Conservation (phyloP, 805 yeast genomes). For the Wickerhamiella australiensis region DNA sequence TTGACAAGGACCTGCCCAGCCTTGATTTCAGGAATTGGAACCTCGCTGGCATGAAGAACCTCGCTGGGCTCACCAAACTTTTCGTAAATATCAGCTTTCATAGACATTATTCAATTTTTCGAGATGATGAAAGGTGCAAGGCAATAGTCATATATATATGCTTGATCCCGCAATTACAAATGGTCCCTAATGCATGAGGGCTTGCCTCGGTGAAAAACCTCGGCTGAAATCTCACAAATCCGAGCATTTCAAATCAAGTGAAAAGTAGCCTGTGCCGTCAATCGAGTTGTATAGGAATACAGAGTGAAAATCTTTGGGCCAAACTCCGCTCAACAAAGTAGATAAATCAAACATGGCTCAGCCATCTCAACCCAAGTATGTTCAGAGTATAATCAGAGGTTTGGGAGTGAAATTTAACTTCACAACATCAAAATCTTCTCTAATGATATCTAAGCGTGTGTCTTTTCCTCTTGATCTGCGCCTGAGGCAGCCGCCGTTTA, state of each 20-base stretch:
- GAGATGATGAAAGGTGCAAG: background rate
- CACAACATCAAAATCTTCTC: too few relatives aligned
- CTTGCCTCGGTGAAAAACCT: background rate
- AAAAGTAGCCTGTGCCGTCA: too few relatives aligned
- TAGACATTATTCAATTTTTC: background rate
- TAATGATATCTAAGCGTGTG: too few relatives aligned
- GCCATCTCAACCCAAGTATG: too few relatives aligned
- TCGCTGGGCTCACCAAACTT: constrained; percentile 9
- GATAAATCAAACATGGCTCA: too few relatives aligned
- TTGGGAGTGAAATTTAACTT: too few relatives aligned
- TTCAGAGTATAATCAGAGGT: too few relatives aligned
- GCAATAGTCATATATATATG: background rate
- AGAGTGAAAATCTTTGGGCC: too few relatives aligned
- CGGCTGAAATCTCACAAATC: background rate
- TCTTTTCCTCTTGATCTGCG: too few relatives aligned
- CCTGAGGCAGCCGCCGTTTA: too few relatives aligned
- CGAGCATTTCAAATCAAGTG: background rate
- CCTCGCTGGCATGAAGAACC: constrained; percentile 13
- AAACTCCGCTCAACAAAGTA: too few relatives aligned
- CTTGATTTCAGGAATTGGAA: constrained; percentile 6
- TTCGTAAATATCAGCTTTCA: constrained; percentile 10
- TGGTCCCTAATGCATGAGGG: background rate
- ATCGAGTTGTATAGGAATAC: too few relatives aligned
- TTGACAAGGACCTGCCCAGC: constrained; percentile 7
- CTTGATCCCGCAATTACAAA: background rate